phyloP scores from a whole-genome alignment of 768 basidiomycete genomes.

The Lentinus brumalis region DNA sequence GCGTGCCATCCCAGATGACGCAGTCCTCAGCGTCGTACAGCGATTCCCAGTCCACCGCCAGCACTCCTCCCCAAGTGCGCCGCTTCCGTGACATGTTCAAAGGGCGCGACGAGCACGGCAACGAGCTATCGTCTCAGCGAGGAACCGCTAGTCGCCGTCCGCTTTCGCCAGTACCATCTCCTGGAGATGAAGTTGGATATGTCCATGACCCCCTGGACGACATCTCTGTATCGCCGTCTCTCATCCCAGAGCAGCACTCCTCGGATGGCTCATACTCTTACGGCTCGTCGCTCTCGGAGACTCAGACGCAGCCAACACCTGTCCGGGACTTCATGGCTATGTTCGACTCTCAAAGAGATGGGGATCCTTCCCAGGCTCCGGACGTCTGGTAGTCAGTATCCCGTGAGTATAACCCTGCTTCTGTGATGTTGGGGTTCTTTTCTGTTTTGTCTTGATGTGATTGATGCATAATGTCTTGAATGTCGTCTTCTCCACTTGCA shows the following conservation, averaged over 20 bases:
- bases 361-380: background rate
- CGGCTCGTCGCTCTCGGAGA: background rate
- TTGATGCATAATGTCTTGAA: background rate
- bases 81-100: conserved; percentile 11
- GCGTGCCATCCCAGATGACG: background rate
- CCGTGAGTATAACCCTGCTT: no score
- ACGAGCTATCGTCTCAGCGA: background rate
- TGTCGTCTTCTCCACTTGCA: background rate
- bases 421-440: no score
- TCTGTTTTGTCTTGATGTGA: no score
- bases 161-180: no score
- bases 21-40: background rate
- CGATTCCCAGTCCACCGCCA: background rate
- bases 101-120: conserved; percentile 12
- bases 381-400: background rate
- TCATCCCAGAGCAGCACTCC: background rate
- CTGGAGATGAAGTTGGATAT: background rate
- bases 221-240: background rate
- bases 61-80: conserved; percentile 5
- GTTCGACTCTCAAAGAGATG: background rate
- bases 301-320: background rate
- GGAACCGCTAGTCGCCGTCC: no score
- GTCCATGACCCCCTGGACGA: background rate
- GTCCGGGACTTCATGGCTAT: background rate
- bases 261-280: background rate